Evolutionary conservation across 2,329 filamentous ascomycete species (phyloP).

Genomic region (Xylaria sp.): DNA sequence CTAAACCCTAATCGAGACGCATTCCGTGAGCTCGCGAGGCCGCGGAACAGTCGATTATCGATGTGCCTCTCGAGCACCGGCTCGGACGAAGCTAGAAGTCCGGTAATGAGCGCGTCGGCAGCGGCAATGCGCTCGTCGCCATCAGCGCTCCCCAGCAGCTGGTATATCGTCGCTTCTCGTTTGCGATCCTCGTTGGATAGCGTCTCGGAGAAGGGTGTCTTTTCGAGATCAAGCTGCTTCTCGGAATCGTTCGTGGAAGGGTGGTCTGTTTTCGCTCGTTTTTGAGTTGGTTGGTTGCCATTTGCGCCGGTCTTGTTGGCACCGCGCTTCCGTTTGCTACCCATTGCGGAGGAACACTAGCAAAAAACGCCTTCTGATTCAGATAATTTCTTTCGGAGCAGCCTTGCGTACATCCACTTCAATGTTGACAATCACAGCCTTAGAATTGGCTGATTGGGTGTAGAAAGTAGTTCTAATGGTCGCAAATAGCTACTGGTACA

Average conservation of each 20-base stretch:
- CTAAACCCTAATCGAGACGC: constrained; percentile 88
- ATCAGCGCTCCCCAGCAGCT: constrained; percentile 63
- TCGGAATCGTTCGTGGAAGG: constrained; percentile 24
- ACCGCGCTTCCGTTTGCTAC: constrained; percentile 47
- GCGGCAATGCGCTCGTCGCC: constrained; percentile 58
- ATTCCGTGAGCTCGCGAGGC: constrained; percentile 87
- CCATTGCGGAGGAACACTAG: constrained; percentile 37
- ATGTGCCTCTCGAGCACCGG: constrained; percentile 60
- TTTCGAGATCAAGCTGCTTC: constrained; percentile 39
- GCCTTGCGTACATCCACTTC: background rate
- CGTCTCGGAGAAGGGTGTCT: constrained; percentile 55
- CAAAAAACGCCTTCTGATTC: background rate
- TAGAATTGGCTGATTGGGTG: background rate
- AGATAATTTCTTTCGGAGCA: background rate
- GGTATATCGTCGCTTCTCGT: constrained; percentile 62
- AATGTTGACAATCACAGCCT: background rate
- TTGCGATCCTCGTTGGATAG: constrained; percentile 56
- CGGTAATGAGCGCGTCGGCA: constrained; percentile 60
- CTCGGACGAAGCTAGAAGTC: constrained; percentile 57
- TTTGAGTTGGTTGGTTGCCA: constrained; percentile 38
- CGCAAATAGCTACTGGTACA: background rate
- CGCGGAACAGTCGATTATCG: constrained; percentile 75
- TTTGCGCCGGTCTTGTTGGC: constrained; percentile 34
- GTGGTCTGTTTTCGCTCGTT: constrained; percentile 41
- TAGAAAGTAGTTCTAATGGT: background rate